Conservation (phyloP, 768 basidiomycete species). For the Pisolithus tinctorius region DNA sequence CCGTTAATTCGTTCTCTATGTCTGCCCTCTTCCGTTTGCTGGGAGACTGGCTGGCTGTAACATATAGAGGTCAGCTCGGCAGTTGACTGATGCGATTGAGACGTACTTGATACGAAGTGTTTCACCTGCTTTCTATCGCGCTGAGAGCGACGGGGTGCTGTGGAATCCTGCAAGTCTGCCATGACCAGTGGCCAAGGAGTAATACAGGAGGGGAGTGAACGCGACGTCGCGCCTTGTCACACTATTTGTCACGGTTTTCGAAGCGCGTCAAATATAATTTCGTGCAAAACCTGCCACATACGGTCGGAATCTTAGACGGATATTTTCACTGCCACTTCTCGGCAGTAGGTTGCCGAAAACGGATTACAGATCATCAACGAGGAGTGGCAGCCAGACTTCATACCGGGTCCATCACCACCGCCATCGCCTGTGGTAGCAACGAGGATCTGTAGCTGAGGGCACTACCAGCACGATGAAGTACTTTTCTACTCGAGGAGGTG, state of each 20-base stretch:
- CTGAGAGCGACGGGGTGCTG: constrained; percentile 52
- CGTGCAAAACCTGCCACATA: too few species aligned
- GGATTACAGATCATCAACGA: background rate
- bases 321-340: too few species aligned
- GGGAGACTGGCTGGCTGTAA: constrained; percentile 24
- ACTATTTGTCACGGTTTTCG: background rate
- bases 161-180: constrained; percentile 25
- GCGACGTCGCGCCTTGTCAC: constrained; percentile 15
- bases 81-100: background rate
- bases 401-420: too few species aligned
- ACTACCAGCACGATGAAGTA: constrained; percentile 64
- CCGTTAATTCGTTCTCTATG: constrained; percentile 21
- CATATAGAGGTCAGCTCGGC: constrained; percentile 2
- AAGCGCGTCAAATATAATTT: too few species aligned
- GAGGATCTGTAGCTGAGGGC: too few species aligned
- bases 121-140: constrained; percentile 60
- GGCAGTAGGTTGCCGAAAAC: background rate
- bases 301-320: background rate
- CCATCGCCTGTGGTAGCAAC: too few species aligned
- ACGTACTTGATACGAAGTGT: constrained; percentile 50
- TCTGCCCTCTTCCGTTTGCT: constrained; percentile 50
- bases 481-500: constrained; percentile 85
- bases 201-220: constrained; percentile 5
- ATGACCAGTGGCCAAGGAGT: constrained; percentile 10
- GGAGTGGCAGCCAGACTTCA: too few species aligned